These are phyloP conservation scores for Euphorbia peplus DNA, from an alignment of 345 rosid species.

Conservation along the genomic window DNA sequence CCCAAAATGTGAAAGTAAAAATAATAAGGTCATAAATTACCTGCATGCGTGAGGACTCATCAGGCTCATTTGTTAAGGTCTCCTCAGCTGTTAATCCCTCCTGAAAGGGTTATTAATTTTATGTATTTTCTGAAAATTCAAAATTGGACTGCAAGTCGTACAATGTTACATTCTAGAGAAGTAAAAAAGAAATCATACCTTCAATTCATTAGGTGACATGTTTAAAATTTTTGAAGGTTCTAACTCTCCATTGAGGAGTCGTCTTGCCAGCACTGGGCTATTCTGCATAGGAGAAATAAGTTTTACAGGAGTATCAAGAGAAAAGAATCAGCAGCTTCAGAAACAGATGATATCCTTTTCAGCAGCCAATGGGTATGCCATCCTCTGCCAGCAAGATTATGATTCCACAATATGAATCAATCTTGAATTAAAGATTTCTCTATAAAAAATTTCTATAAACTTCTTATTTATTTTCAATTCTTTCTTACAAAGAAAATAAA, in stretches of 20 bases:
- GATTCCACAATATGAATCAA: not conserved
- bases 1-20: not conserved
- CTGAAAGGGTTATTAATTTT: constrained; percentile 36
- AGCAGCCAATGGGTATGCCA: not conserved
- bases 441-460: no score
- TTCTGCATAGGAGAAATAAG: constrained; percentile 34
- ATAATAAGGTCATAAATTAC: constrained; percentile 29
- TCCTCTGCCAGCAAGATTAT: not conserved
- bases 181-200: constrained; percentile 37
- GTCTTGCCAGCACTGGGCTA: constrained; percentile 55
- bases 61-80: constrained; percentile 76
- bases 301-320: not conserved
- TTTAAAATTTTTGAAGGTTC: constrained; percentile 74
- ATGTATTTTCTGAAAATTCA: not conserved
- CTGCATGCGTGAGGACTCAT: constrained; percentile 77
- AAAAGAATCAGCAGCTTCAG: constrained; percentile 1
- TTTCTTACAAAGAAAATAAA: no score
- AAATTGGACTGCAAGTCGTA: not conserved
- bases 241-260: constrained; percentile 77
- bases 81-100: constrained; percentile 92
- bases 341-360: no score
- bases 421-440: not conserved
- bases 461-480: no score
- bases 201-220: constrained; percentile 89
- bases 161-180: not conserved